These are phyloP conservation scores for Pestalotiopsis sp. DNA, from an alignment of 2,329 filamentous ascomycete species.

Conservation along the genomic window DNA sequence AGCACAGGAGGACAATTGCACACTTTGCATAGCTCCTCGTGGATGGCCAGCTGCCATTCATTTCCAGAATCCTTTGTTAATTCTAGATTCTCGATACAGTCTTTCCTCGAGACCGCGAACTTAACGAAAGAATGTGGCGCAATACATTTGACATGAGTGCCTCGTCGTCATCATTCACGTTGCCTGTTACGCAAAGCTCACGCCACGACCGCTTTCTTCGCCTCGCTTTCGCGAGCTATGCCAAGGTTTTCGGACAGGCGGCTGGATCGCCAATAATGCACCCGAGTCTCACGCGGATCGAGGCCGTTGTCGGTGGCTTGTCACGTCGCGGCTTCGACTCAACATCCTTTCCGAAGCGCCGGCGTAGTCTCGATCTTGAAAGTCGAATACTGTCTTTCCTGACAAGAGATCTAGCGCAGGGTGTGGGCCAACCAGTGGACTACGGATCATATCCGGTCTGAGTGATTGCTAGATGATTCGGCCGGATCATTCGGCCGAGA, in stretches of 20 bases:
- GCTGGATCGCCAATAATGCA: neutral
- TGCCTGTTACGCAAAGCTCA: neutral
- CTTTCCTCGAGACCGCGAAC: neutral
- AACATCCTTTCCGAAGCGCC: neutral
- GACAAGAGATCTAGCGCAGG: conserved; percentile 1
- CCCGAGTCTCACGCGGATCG: conserved; percentile 5
- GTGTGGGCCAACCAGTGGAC: neutral
- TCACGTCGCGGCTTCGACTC: neutral
- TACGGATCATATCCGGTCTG: conserved; percentile 8
- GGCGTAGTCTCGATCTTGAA: neutral
- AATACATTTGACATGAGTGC: neutral
- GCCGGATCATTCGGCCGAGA: no score
- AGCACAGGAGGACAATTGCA: neutral
- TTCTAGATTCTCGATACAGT: neutral
- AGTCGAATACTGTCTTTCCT: conserved; percentile 4
- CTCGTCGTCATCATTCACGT: neutral
- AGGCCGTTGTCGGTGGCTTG: neutral
- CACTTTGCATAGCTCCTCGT: neutral
- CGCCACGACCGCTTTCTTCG: conserved; percentile 6
- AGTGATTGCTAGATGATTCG: neutral
- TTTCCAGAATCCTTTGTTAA: neutral
- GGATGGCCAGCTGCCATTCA: neutral
- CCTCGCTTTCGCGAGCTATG: conserved; percentile 1
- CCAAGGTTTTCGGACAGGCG: neutral
- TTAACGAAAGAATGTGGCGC: conserved; percentile 11